These are phyloP conservation scores for Plasmodium falciparum DNA, from an alignment of 169 alveolate genomes.

Conservation along the genomic window DNA sequence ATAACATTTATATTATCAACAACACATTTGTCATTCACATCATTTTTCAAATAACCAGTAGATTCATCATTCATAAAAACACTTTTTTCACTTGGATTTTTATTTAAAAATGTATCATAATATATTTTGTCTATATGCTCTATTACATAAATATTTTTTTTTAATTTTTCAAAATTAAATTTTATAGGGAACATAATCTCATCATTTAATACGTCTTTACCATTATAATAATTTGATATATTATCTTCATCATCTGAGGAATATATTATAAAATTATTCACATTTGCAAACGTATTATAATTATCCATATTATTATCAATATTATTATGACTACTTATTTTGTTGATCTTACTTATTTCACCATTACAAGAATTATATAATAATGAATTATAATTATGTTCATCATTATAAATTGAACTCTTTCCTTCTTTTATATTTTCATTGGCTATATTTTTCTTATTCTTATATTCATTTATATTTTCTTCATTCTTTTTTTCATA, in stretches of 20 bases:
- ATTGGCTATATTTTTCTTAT: background rate
- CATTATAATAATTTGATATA: background rate
- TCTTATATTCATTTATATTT: slow-evolving; percentile 34
- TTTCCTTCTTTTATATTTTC: no score
- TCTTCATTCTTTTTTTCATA: slow-evolving; percentile 26
- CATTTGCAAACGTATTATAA: background rate
- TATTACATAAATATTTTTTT: slow-evolving; percentile 22
- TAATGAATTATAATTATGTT: no score
- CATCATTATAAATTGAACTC: no score
- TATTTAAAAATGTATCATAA: slow-evolving; percentile 9
- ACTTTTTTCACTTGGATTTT: background rate
- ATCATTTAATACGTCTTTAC: background rate
- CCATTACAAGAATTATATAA: no score
- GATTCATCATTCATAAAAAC: background rate
- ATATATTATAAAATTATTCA: slow-evolving; percentile 9
- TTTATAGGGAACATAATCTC: background rate
- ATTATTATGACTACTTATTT: background rate
- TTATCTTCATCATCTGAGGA: slow-evolving; percentile 21
- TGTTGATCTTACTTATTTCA: background rate
- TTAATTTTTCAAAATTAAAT: slow-evolving; percentile 16
- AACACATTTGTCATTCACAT: background rate
- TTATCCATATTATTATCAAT: background rate
- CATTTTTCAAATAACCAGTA: background rate
- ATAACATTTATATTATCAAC: background rate
- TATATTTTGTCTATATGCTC: slow-evolving; percentile 21